Base-by-base conservation (phyloP, 1,139 yeast species). In the Magnusiomyces magnusii region DNA sequence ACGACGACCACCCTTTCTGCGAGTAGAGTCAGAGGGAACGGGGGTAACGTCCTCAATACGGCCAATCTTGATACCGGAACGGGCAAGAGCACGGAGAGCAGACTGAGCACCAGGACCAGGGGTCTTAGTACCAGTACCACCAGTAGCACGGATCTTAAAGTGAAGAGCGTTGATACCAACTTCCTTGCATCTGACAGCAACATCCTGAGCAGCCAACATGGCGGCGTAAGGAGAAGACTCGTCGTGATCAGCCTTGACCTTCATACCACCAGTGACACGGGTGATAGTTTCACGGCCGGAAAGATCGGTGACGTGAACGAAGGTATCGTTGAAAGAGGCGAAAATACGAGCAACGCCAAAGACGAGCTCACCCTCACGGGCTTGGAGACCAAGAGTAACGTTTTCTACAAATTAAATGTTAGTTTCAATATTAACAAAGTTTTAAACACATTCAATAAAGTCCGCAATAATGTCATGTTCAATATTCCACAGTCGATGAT, bases 21-120 rank as follows among this genome's bases (percentile, higher is more conserved):
- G 95, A 80, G 99, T 95, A 75, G 98, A 92, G 82, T 95, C 99
- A 72, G 99, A 93, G 79, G 99, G 99, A 76, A 95, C 93, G 80
- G 99, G 99, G 73, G 99, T 95, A 71, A 95, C 99, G 80, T 95
- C 99, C 85, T 95, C 99, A 73, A 95, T 95, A 84, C 99, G 92
- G 76, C 99, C 99, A 72, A 95, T 93, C 87, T 96, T 91, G 82
- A 95, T 86, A 79, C 99, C 99, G 69, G 98, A 91, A 86, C 99
- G 92, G 76, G 99, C 99, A 76, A 95, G 84, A 76, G 99, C 99
- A 85, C 99, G 92, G 78, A 95, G 84, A 80, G 99, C 99, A 69
- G 98, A 88, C 84, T 93, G 99, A 83, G 98, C 99, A 89, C 99
- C 99, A 82, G 99, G 99, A 83, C 99, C 99, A 80, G 99, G 99